Conservation (phyloP, 164 flowering plant species). For the Aristolochia fimbriata region DNA sequence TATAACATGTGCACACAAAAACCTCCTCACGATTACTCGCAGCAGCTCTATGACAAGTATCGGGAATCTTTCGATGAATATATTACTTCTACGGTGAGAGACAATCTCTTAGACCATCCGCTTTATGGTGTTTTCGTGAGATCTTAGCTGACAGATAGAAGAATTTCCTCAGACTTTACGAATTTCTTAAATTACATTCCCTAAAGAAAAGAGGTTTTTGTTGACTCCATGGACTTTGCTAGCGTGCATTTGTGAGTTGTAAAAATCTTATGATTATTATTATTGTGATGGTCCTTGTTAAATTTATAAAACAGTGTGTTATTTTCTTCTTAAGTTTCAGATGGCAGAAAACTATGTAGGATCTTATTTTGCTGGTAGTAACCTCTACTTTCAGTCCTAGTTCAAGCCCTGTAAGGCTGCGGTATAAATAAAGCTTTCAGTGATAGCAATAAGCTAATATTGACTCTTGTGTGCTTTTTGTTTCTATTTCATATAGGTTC, state of each 20-base stretch:
- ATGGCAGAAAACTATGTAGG: no score
- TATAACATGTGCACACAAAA: constrained; percentile 94
- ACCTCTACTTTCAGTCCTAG: no score
- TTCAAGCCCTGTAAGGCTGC: no score
- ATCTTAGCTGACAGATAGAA: neutral
- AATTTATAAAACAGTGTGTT: no score
- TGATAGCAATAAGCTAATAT: neutral
- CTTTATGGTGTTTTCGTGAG: neutral
- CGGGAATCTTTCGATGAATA: constrained; percentile 73
- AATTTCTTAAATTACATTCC: neutral
- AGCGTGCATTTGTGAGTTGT: no score
- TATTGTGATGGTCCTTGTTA: no score
- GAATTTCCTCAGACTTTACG: neutral
- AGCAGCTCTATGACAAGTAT: constrained; percentile 78
- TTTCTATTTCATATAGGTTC: constrained; percentile 32
- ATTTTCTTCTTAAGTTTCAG: no score
- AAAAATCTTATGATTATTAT: no score
- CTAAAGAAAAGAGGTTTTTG: no score
- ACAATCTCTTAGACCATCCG: neutral
- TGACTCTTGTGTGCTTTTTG: neutral
- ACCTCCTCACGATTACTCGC: constrained; percentile 86
- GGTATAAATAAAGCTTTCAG: neutral
- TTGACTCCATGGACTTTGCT: no score
- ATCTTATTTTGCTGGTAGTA: no score
- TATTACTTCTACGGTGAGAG: constrained; percentile 52